Evolutionary conservation across 768 basidiomycete species (phyloP), one percentile per base, ranked within the genome.

Genomic region (Amanita rubescens): DNA sequence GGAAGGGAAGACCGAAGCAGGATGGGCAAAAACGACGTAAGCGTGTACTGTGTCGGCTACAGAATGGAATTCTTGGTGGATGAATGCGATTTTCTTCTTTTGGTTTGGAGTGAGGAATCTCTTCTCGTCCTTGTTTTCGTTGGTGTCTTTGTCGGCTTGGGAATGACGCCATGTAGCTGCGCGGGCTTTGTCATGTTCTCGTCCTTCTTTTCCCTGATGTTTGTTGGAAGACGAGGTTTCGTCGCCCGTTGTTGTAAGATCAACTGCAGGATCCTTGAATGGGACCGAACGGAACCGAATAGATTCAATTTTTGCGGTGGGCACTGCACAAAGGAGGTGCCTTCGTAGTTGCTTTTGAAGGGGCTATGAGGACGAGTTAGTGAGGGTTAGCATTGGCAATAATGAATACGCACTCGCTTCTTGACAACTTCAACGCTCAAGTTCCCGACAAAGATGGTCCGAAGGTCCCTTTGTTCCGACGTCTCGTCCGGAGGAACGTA

Each of bases 391-490:
- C 19, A 14, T 33, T 11, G 15, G 51, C 35, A 43, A 32, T 8
- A 44, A 19, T 17, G 49, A 42, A 14, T 6, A 70, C 80, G 39
- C 57, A 94, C 94, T 69, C 83, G 84, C 62, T 80, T 82, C 44
- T 87, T 84, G 15, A 83, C 85, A 17, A 90, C 80, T 7, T 88
- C 84, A 1, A 87, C 71, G 0, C 85, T 79, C 1, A 99, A 71
- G 63, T 97, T 97, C 3, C 94, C 94, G 12, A 99, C 72, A 67
- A 99, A 99, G 44, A 97, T 74, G 5, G 95, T 97, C 24, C 95
- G 80, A 15, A 78, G 77, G 60, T 96, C 84, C 45, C 87, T 78
- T 56, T 79, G 81, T 52, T 81, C 82, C 15, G 78, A 65, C 0
- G 88, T 88, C 68, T 97, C 94, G 51, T 80, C 83, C 22, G 69